Evolutionary conservation across 805 yeast genomes (phyloP).

Genomic region (Brettanomyces custersianus): DNA sequence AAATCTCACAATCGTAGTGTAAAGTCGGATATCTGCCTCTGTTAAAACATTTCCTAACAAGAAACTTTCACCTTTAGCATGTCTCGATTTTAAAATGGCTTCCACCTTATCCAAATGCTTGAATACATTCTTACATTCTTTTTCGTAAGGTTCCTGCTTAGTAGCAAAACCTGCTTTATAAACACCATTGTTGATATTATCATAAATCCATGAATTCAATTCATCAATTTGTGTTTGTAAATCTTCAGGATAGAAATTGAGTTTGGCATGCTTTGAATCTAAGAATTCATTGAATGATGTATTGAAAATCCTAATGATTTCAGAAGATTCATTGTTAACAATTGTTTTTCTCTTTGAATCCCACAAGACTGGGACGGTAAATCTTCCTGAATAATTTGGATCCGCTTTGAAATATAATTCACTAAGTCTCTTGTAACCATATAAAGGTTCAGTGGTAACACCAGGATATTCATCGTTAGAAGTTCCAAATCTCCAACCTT

Average conservation of each 20-base stretch:
- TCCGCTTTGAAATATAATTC: constrained; percentile 71
- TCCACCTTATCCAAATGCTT: constrained; percentile 64
- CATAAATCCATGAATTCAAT: constrained; percentile 74
- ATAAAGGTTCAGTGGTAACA: constrained; percentile 50
- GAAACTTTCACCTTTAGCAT: constrained; percentile 27
- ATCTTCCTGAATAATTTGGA: constrained; percentile 70
- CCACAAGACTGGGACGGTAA: constrained; percentile 92
- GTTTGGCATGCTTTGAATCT: constrained; percentile 35
- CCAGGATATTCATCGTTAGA: constrained; percentile 25
- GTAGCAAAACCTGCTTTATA: constrained; percentile 90
- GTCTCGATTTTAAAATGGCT: constrained; percentile 39
- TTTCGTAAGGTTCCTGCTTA: constrained; percentile 71
- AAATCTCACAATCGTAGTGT: constrained; percentile 80
- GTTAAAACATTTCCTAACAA: constrained; percentile 62
- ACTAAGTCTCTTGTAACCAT: constrained; percentile 50
- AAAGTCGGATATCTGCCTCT: constrained; percentile 85
- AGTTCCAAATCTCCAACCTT: constrained; percentile 80
- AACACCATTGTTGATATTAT: constrained; percentile 83
- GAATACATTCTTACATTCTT: constrained; percentile 56
- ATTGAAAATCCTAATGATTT: constrained; percentile 78
- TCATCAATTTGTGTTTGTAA: constrained; percentile 58
- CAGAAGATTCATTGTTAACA: constrained; percentile 88
- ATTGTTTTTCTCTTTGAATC: constrained; percentile 75
- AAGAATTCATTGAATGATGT: constrained; percentile 59
- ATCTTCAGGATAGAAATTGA: constrained; percentile 56